Conservation (phyloP, 1,284 basidiomycete genomes). For the Inonotus obliquus region DNA sequence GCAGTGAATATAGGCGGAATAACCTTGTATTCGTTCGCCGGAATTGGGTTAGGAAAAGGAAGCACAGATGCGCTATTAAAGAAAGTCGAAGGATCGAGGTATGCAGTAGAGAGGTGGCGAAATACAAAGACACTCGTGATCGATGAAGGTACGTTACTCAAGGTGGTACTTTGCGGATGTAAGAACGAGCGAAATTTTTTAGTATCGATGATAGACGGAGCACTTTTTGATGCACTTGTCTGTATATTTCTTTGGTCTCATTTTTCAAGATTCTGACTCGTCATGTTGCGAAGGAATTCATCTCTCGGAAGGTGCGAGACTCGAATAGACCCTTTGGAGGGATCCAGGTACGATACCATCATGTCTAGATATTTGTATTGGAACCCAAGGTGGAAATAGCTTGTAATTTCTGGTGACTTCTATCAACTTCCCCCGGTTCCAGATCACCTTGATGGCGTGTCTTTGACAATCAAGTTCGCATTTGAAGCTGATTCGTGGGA, state of each 20-base stretch:
- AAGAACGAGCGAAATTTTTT: no score
- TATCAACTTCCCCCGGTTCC: constrained; percentile 91
- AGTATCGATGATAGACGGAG: constrained; percentile 60
- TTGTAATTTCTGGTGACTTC: constrained; percentile 88
- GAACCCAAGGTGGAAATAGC: constrained; percentile 32
- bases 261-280: neutral
- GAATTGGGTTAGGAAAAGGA: constrained; percentile 43
- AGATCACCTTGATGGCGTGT: constrained; percentile 36
- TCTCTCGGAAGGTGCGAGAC: constrained; percentile 48
- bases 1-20: constrained; percentile 51
- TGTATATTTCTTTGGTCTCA: constrained; percentile 29
- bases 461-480: constrained; percentile 54
- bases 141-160: constrained; percentile 68
- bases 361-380: neutral
- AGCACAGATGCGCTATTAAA: constrained; percentile 30
- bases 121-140: constrained; percentile 54
- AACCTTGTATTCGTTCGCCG: constrained; percentile 53
- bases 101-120: constrained; percentile 45
- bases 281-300: constrained; percentile 31
- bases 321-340: constrained; percentile 61
- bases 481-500: constrained; percentile 84
- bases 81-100: constrained; percentile 35
- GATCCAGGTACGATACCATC: constrained; percentile 47
- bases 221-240: constrained; percentile 65
- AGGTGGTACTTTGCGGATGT: no score